Evolutionary conservation across 495 filamentous ascomycete species (phyloP).

Genomic region (Neurospora tetrasperma): DNA sequence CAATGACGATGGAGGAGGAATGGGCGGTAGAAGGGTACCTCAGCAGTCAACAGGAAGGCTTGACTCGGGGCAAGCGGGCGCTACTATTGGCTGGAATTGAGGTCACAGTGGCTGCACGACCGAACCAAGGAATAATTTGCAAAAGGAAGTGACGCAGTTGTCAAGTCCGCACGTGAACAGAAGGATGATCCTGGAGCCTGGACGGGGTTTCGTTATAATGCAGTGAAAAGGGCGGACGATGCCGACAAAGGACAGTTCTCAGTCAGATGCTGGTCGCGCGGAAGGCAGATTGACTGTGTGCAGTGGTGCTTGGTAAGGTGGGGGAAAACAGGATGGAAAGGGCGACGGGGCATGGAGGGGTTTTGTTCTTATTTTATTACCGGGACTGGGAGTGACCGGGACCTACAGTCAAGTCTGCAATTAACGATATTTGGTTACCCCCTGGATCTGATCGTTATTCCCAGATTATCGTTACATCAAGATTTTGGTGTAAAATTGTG

Average conservation of each 20-base stretch:
- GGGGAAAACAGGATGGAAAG: neutral
- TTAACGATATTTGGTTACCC: no score
- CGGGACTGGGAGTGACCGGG: constrained; percentile 3
- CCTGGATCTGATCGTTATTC: no score
- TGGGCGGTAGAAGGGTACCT: neutral
- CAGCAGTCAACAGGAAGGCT: neutral
- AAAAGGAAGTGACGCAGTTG: neutral
- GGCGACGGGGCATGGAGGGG: neutral
- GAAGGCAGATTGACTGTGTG: neutral
- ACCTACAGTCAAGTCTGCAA: no score
- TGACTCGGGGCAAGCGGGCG: neutral
- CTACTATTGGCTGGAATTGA: constrained; percentile 9
- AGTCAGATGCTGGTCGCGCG: neutral
- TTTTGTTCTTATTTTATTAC: constrained; percentile 2
- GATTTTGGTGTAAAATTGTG: no score
- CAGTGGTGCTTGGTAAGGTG: neutral
- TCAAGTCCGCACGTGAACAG: neutral
- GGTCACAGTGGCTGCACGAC: constrained; percentile 19
- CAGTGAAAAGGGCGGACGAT: neutral
- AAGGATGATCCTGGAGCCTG: neutral
- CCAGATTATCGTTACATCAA: no score
- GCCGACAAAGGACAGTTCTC: neutral
- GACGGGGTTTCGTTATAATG: neutral
- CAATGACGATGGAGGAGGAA: neutral
- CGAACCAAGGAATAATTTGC: constrained; percentile 16